Evolutionary conservation across 805 yeast species (phyloP).

Genomic region (Scheffersomyces ergatensis): DNA sequence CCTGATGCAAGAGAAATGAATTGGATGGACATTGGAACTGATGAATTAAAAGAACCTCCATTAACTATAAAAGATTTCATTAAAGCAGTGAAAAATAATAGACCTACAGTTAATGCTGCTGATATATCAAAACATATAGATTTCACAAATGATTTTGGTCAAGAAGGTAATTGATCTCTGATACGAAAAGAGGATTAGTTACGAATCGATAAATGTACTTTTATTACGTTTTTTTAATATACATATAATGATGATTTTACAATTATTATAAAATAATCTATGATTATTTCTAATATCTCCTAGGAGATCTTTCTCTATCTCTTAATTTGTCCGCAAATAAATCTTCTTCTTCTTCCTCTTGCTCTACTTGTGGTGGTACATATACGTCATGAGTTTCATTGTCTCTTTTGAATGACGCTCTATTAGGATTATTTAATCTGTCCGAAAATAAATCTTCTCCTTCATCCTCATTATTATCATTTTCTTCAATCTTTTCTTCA

Average conservation of each 20-base stretch:
- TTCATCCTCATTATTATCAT: conserved; percentile 8
- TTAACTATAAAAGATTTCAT: conserved; percentile 88
- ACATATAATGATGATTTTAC: too few relatives aligned
- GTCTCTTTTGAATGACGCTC: too few relatives aligned
- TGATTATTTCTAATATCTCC: conserved; percentile 1
- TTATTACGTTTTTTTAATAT: not conserved
- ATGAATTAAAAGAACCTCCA: conserved; percentile 87
- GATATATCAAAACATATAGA: conserved; percentile 82
- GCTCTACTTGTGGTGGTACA: not conserved
- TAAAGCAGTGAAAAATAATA: conserved; percentile 83
- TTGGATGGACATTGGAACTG: conserved; percentile 90
- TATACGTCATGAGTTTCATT: too few relatives aligned
- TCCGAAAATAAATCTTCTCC: conserved; percentile 37
- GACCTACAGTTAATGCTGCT: conserved; percentile 90
- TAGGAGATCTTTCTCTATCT: conserved; percentile 16
- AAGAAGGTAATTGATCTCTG: conserved; percentile 91
- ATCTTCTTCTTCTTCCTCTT: conserved; percentile 28
- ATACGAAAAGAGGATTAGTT: too few relatives aligned
- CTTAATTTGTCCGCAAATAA: conserved; percentile 33
- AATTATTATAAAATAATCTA: too few relatives aligned
- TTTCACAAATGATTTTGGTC: conserved; percentile 94
- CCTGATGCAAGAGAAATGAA: conserved; percentile 79
- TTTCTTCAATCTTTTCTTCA: conserved; percentile 3
- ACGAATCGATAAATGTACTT: not conserved
- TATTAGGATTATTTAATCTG: conserved; percentile 11